Evolutionary conservation across 129 eudicot species (phyloP).

Genomic region (Flaveria brownii): DNA sequence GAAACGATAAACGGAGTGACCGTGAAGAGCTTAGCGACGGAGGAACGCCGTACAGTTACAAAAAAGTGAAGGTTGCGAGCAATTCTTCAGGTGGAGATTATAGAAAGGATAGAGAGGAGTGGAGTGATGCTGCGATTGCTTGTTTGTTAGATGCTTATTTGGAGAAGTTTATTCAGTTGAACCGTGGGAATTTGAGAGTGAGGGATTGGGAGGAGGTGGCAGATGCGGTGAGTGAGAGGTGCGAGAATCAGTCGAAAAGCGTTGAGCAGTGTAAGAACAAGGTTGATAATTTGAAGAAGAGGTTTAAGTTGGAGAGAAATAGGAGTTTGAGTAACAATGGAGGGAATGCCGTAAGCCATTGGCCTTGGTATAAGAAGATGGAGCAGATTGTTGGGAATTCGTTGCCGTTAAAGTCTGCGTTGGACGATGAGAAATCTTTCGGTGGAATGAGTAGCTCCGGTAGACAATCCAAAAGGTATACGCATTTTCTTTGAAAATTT

Average conservation of each 20-base stretch:
- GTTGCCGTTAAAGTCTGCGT: slow-evolving; percentile 44
- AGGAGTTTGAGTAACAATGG: slow-evolving; percentile 57
- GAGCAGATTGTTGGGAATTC: slow-evolving; percentile 83
- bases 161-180: slow-evolving; percentile 71
- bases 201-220: slow-evolving; percentile 99
- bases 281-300: slow-evolving; percentile 97
- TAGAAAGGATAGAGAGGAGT: slow-evolving; percentile 89
- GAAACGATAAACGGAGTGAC: slow-evolving; percentile 48
- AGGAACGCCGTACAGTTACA: slow-evolving; percentile 52
- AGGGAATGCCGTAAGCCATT: slow-evolving; percentile 58
- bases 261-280: slow-evolving; percentile 97
- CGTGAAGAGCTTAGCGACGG: slow-evolving; percentile 64
- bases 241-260: slow-evolving; percentile 77
- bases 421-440: slow-evolving; percentile 60
- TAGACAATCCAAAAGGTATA: slow-evolving; percentile 75
- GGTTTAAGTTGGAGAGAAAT: slow-evolving; percentile 90
- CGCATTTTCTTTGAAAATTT: background rate
- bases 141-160: slow-evolving; percentile 77
- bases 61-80: slow-evolving; percentile 41
- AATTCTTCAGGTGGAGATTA: slow-evolving; percentile 56
- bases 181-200: slow-evolving; percentile 87
- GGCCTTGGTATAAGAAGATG: slow-evolving; percentile 98
- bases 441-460: slow-evolving; percentile 48
- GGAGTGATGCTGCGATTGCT: slow-evolving; percentile 87
- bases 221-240: slow-evolving; percentile 65